Base-by-base conservation (phyloP, 176 grass and related monocot species). In the Poa pratensis region DNA sequence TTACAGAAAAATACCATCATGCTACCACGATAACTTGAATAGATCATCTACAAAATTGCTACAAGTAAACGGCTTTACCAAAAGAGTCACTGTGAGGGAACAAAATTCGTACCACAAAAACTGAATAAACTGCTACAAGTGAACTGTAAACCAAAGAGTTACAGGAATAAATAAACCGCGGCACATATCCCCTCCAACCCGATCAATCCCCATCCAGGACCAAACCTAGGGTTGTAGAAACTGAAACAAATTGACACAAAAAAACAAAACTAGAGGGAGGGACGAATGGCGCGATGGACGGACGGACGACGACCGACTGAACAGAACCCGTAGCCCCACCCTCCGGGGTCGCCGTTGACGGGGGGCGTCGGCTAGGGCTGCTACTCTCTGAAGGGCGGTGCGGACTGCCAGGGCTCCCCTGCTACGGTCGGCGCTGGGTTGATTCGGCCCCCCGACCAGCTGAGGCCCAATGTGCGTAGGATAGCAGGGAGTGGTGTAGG, bases 181-280 rank as follows among this genome's bases (percentile, higher is more conserved):
- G 7, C 24, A 20, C 48, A 34, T 11, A 53, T 20, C 16, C 26
- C 73, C 5, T 75, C 48, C 16, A 53, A 12, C 73, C 13, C 73
- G 4, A 34, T 53, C 24, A 51, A 51, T 53, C 26, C 26, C 24
- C 73, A 53, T 75, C 48, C 73, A 75, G 20, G 16, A 75, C 73
- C 48, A 32, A 32, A 51, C 48, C 73, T 75, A 75, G 73, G 73
- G 73, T 75, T 75, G 49, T 26, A 53, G 73, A 53, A 32, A 75
- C 73, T 75, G 73, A 53, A 52, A 34, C 11, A 52, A 30, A 75
- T 9, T 5, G 27, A 68, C 17, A 68, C 32, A 35, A 35, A 35
- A 2, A 35, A 35, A 35, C 34, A 23, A 9, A 10, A 11, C 23
- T 62, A 22, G 59, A 69, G n/a, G 69, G 40, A 3, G 5, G 12